Conservation (phyloP, 257 asterid species). For the Datura wrightii region DNA sequence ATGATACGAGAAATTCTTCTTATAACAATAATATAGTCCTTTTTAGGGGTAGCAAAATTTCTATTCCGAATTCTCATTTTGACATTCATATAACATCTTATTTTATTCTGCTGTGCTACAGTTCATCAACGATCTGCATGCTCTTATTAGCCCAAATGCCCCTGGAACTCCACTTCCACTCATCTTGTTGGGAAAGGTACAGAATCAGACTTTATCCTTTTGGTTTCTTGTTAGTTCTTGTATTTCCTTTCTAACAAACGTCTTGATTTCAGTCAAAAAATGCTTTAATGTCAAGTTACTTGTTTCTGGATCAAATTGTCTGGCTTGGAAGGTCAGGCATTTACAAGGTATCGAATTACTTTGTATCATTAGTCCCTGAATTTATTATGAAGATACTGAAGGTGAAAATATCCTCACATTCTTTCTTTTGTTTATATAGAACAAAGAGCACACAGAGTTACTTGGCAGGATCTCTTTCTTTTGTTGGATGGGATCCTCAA, state of each 20-base stretch:
- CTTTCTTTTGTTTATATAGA: slow-evolving; percentile 48
- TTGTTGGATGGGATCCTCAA: slow-evolving; percentile 86
- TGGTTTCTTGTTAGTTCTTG: background rate
- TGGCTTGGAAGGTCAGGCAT: slow-evolving; percentile 96
- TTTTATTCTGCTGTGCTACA: slow-evolving; percentile 39
- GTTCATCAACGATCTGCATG: slow-evolving; percentile 93
- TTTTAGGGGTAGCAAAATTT: background rate
- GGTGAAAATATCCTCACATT: background rate
- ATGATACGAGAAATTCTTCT: background rate
- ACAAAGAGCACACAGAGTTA: slow-evolving; percentile 81
- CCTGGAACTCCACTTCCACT: slow-evolving; percentile 92
- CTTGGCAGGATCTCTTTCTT: slow-evolving; percentile 84
- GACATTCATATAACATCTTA: background rate
- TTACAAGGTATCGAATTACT: slow-evolving; percentile 58
- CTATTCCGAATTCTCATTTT: background rate
- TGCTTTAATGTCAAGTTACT: slow-evolving; percentile 83
- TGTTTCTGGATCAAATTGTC: slow-evolving; percentile 89
- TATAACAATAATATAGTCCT: background rate
- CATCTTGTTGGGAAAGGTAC: slow-evolving; percentile 87
- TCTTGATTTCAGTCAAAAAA: slow-evolving; percentile 75
- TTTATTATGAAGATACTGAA: background rate
- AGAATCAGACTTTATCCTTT: background rate
- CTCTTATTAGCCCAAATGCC: slow-evolving; percentile 80
- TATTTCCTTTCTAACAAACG: background rate
- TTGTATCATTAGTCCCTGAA: background rate